Evolutionary conservation across 192 early-diverging fungal genomes (phyloP).

Genomic region (Entomortierella lignicola): DNA sequence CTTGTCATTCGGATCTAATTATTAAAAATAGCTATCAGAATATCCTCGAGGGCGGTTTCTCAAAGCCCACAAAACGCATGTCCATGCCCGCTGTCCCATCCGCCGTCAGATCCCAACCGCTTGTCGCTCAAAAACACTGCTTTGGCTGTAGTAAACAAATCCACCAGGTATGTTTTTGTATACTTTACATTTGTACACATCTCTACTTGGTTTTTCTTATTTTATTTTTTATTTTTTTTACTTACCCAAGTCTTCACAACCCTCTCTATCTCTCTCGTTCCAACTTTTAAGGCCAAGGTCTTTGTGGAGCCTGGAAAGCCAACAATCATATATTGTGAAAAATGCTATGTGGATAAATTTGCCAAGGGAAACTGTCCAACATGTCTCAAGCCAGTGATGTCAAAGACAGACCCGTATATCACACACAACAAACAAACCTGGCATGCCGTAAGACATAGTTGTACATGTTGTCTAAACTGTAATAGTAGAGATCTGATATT

Average conservation of each 20-base stretch:
- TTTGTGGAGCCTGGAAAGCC: conserved; percentile 49
- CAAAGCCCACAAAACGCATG: conserved; percentile 51
- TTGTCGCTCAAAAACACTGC: conserved; percentile 48
- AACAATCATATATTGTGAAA: conserved; percentile 46
- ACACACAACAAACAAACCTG: conserved; percentile 42
- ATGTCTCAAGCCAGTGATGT: conserved; percentile 53
- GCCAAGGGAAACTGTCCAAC: conserved; percentile 43
- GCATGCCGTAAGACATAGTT: conserved; percentile 36
- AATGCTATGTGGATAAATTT: conserved; percentile 50
- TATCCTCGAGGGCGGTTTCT: conserved; percentile 49
- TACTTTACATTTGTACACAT: too few species aligned
- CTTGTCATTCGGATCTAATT: not conserved
- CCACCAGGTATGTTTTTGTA: conserved; percentile 35
- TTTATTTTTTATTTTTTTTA: too few species aligned
- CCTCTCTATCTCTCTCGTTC: not conserved
- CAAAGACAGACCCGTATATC: conserved; percentile 43
- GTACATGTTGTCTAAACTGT: too few species aligned
- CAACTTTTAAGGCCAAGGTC: conserved; percentile 30
- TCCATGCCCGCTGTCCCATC: conserved; percentile 32
- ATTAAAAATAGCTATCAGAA: conserved; percentile 49
- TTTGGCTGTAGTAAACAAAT: conserved; percentile 35
- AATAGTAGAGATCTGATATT: not conserved
- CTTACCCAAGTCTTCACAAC: not conserved
- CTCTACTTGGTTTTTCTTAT: too few species aligned
- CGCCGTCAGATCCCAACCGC: conserved; percentile 16